A percentile compares a stretch with the other conserved stretches of the same genome.
phyloP scores from a whole-genome alignment of 202 grass and related monocot species.

The Panicum hallii region DNA sequence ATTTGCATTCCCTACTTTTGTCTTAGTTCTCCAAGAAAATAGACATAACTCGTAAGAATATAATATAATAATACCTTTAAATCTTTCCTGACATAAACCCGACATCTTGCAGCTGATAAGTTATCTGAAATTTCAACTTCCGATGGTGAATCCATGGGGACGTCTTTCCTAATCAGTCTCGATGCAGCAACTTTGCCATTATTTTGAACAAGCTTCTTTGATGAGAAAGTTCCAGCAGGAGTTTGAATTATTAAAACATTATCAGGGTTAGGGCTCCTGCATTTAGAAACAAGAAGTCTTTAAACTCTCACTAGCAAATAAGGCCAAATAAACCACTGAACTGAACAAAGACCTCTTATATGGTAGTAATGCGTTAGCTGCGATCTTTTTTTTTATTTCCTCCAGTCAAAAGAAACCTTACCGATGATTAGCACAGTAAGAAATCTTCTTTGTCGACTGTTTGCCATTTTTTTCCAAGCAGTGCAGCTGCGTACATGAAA shows the following conservation, averaged over 20 bases:
- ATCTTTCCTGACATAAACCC: constrained; percentile 74
- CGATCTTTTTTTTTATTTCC: neutral
- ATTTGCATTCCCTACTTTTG: constrained; percentile 18
- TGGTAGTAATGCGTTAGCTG: constrained; percentile 16
- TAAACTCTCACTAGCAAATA: constrained; percentile 26
- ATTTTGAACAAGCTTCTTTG: constrained; percentile 78
- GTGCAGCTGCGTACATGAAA: constrained; percentile 66
- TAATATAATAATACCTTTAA: constrained; percentile 63
- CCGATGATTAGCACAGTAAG: constrained; percentile 92
- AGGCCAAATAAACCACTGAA: constrained; percentile 19
- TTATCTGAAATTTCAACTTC: constrained; percentile 51
- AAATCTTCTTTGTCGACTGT: constrained; percentile 83
- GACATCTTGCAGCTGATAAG: constrained; percentile 73
- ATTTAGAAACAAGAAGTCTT: constrained; percentile 38
- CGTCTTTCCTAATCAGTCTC: constrained; percentile 90
- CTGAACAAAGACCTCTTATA: constrained; percentile 19
- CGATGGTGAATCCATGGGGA: constrained; percentile 51
- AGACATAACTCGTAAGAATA: constrained; percentile 15
- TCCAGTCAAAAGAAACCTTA: constrained; percentile 50
- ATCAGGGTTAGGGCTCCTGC: constrained; percentile 90
- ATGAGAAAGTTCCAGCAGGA: constrained; percentile 89
- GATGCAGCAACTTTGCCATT: constrained; percentile 68
- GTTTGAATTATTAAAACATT: constrained; percentile 98
- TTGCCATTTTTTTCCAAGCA: constrained; percentile 92
- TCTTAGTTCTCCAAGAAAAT: constrained; percentile 14